Percentiles rank a stretch among this genome's conserved stretches.
Conservation (phyloP, 2,329 filamentous ascomycete species). For the Penicillium paneum region DNA sequence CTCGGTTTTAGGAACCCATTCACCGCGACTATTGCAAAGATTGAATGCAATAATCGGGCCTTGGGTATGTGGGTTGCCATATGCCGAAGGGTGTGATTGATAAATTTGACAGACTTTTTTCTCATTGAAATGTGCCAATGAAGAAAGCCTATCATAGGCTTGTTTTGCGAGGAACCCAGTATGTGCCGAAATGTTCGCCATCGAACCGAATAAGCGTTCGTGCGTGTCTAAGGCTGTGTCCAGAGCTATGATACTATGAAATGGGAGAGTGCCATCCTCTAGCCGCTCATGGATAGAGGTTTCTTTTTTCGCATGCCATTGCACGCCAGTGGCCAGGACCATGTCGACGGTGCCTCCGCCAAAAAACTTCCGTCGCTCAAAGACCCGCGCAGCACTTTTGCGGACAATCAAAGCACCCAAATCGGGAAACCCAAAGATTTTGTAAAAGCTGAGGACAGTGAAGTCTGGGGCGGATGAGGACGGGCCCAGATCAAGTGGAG, state of each 20-base stretch:
- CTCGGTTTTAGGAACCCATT: conserved; percentile 77
- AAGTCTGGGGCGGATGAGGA: conserved; percentile 70
- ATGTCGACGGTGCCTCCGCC: conserved; percentile 93
- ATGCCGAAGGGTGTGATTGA: conserved; percentile 40
- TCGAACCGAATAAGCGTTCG: conserved; percentile 64
- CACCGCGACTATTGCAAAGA: conserved; percentile 62
- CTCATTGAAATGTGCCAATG: conserved; percentile 68
- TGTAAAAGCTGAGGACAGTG: conserved; percentile 83
- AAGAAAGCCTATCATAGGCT: conserved; percentile 57
- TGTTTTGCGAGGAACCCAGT: conserved; percentile 61
- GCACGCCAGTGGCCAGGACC: conserved; percentile 71
- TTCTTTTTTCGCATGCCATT: conserved; percentile 78
- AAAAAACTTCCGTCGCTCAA: conserved; percentile 74
- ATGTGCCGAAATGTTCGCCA: conserved; percentile 68
- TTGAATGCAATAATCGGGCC: conserved; percentile 87
- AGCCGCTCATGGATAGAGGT: conserved; percentile 72
- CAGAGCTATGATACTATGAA: conserved; percentile 85
- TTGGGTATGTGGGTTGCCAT: conserved; percentile 47
- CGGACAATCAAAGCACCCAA: conserved; percentile 80
- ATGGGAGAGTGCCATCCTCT: conserved; percentile 87
- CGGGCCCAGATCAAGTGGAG: conserved; percentile 68
- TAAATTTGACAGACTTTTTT: conserved; percentile 66
- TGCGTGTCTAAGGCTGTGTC: conserved; percentile 71
- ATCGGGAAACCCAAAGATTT: conserved; percentile 97
- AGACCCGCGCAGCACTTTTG: conserved; percentile 62